These are phyloP conservation scores for Phaeotremella skinneri DNA, from an alignment of 768 basidiomycete species.

Conservation along the genomic window DNA sequence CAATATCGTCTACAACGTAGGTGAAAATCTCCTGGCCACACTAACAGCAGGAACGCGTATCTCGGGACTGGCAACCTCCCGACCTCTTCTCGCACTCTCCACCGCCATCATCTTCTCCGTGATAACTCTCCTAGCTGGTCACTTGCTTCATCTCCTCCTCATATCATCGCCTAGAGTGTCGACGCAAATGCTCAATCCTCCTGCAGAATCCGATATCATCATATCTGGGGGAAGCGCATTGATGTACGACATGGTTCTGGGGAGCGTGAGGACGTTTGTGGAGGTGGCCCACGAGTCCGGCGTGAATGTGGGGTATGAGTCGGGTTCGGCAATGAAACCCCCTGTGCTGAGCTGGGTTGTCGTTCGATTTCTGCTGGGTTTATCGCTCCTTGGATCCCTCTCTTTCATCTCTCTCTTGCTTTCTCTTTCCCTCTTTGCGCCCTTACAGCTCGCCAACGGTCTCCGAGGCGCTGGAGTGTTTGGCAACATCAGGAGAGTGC, in stretches of 20 bases:
- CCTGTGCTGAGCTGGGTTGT: background rate
- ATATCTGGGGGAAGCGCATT: constrained; percentile 29
- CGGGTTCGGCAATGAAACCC: background rate
- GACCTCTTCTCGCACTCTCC: constrained; percentile 34
- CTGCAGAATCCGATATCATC: constrained; percentile 21
- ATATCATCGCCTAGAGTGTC: constrained; percentile 12
- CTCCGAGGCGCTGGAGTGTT: constrained; percentile 38
- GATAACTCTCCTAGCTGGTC: constrained; percentile 32
- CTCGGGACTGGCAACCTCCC: constrained; percentile 43
- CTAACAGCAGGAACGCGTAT: constrained; percentile 31
- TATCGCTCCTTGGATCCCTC: constrained; percentile 38
- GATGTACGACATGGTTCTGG: constrained; percentile 35
- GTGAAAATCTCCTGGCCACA: constrained; percentile 6
- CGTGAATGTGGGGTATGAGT: background rate
- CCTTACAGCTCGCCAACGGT: constrained; percentile 33
- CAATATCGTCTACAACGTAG: constrained; percentile 38
- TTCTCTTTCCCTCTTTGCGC: constrained; percentile 34
- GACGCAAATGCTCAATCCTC: constrained; percentile 1
- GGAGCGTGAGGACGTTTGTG: constrained; percentile 35
- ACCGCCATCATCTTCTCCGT: constrained; percentile 28
- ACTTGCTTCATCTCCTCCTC: constrained; percentile 26
- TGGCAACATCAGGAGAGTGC: constrained; percentile 15
- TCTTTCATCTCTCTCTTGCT: constrained; percentile 40
- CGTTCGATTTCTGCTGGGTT: constrained; percentile 35
- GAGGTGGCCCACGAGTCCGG: constrained; percentile 19